Evolutionary conservation across 768 basidiomycete species (phyloP).

Genomic region (Tulasnella sp.): DNA sequence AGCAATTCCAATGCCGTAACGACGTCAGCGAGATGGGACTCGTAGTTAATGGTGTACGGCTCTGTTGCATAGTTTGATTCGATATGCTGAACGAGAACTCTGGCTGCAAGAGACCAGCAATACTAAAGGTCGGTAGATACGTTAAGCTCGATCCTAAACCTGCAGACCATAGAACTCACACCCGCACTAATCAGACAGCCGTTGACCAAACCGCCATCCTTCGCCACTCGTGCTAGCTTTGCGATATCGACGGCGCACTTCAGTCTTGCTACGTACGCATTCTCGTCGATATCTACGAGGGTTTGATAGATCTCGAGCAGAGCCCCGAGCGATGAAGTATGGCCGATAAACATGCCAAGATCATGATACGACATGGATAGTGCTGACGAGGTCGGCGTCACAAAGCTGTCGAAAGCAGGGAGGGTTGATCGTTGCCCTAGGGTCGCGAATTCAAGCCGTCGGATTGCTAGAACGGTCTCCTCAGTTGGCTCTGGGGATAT

Average conservation of each 20-base stretch:
- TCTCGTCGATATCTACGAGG: not conserved
- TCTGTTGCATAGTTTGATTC: not conserved
- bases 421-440: not conserved
- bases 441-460: not conserved
- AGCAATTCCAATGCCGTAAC: not conserved
- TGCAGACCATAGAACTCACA: not conserved
- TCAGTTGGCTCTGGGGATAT: not conserved
- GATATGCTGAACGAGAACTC: slow-evolving; percentile 1
- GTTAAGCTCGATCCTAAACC: not conserved
- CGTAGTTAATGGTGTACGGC: not conserved
- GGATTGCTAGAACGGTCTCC: not conserved
- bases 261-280: not conserved
- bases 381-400: not conserved
- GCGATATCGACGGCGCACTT: not conserved
- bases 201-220: not conserved
- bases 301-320: not conserved
- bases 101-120: slow-evolving; percentile 1
- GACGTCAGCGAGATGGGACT: not conserved
- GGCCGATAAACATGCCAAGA: not conserved
- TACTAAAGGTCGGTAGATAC: not conserved
- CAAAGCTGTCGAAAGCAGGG: not conserved
- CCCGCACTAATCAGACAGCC: not conserved
- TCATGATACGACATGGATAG: not conserved
- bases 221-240: not conserved
- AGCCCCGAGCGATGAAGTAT: not conserved